A percentile compares a stretch with the other conserved stretches of the same genome.
phyloP scores from a whole-genome alignment of 2,329 filamentous ascomycete species.

The Reticulascus tulasneorum region DNA sequence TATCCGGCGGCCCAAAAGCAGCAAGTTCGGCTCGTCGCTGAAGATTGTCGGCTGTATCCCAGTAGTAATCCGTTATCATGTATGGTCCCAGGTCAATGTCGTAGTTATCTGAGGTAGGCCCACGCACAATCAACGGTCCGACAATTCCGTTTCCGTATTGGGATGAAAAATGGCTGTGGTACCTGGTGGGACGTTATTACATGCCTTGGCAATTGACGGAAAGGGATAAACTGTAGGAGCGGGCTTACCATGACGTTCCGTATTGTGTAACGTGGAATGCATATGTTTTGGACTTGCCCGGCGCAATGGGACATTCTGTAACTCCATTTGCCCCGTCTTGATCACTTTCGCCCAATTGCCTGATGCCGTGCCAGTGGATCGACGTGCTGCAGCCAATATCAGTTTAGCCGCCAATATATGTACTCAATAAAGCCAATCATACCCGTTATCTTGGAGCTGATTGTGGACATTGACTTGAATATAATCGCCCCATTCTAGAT shows the following conservation, averaged over 20 bases:
- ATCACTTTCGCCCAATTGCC: slow-evolving; percentile 37
- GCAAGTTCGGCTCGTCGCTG: slow-evolving; percentile 15
- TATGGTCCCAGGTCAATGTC: slow-evolving; percentile 58
- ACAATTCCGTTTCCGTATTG: slow-evolving; percentile 50
- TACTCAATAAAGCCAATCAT: slow-evolving; percentile 1
- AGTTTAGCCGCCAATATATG: neutral
- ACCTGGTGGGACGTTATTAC: slow-evolving; percentile 31
- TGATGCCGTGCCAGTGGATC: slow-evolving; percentile 48
- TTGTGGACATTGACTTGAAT: slow-evolving; percentile 62
- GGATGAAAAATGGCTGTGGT: slow-evolving; percentile 47
- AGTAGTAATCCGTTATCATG: slow-evolving; percentile 51
- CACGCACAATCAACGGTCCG: slow-evolving; percentile 47
- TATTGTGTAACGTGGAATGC: slow-evolving; percentile 33
- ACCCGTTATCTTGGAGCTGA: slow-evolving; percentile 46
- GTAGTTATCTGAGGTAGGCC: slow-evolving; percentile 41
- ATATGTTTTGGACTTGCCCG: slow-evolving; percentile 29
- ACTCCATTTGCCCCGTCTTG: slow-evolving; percentile 43
- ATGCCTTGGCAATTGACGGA: neutral
- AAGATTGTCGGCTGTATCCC: slow-evolving; percentile 27
- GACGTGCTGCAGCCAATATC: slow-evolving; percentile 26
- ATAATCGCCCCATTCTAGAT: slow-evolving; percentile 46
- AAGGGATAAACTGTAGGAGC: neutral
- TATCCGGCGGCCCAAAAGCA: slow-evolving; percentile 13
- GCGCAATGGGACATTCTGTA: slow-evolving; percentile 37
- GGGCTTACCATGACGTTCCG: slow-evolving; percentile 27